Conservation (phyloP, 140 eudicot genomes). For the Cichorium intybus region DNA sequence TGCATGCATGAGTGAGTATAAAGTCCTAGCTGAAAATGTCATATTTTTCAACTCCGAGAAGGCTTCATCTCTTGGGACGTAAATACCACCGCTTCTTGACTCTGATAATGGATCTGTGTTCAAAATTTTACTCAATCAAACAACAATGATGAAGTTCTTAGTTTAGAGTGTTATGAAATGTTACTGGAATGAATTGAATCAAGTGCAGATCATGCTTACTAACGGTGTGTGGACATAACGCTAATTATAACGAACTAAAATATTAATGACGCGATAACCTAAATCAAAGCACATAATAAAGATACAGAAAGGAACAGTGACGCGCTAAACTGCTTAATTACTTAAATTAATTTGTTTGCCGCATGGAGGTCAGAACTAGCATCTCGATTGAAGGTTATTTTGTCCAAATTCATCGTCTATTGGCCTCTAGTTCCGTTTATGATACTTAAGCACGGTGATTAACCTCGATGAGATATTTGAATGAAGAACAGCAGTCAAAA, state of each 20-base stretch:
- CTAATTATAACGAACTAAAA: no score
- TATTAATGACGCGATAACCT: no score
- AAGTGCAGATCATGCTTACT: no score
- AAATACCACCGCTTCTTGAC: conserved; percentile 37
- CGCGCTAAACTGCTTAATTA: no score
- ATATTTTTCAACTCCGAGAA: conserved; percentile 59
- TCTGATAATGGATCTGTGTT: conserved; percentile 64
- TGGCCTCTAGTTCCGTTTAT: neutral
- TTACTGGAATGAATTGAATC: no score
- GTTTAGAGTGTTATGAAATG: neutral
- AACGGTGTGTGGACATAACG: no score
- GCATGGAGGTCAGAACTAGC: no score
- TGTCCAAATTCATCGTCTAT: neutral
- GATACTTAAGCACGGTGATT: neutral
- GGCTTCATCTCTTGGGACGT: conserved; percentile 80
- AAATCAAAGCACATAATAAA: no score
- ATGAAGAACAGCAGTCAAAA: no score
- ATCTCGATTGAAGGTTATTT: neutral
- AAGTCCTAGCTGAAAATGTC: conserved; percentile 51
- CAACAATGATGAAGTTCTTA: neutral
- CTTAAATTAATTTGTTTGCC: no score
- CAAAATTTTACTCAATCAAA: conserved; percentile 1
- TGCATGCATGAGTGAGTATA: conserved; percentile 59
- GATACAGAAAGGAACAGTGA: no score
- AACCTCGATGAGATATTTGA: no score